A percentile compares a stretch with the other conserved stretches of the same genome.
phyloP scores from a whole-genome alignment of 306 rosid species.

The Lathyrus aphaca region DNA sequence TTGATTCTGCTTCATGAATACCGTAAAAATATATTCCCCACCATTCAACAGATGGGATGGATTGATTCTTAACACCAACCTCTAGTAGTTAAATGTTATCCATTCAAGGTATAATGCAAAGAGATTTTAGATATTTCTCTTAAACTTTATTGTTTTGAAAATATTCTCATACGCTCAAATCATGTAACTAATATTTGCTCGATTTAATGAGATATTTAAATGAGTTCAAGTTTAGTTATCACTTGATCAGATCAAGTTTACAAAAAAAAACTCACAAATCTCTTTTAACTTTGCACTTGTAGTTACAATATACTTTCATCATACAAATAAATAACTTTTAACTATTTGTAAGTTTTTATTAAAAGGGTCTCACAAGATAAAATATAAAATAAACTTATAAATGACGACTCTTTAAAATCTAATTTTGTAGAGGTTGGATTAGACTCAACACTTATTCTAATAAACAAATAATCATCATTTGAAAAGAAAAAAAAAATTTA shows the following conservation, averaged over 20 bases:
- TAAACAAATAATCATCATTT: neutral
- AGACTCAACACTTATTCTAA: too few species aligned
- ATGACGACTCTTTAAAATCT: too few species aligned
- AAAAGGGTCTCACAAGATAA: too few species aligned
- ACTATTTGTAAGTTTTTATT: too few species aligned
- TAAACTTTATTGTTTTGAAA: neutral
- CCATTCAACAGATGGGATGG: constrained; percentile 35
- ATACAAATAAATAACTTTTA: neutral
- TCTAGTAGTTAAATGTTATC: constrained; percentile 23
- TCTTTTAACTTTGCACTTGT: neutral
- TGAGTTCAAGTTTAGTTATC: neutral
- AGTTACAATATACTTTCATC: neutral
- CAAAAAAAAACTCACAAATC: neutral
- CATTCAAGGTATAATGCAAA: constrained; percentile 1
- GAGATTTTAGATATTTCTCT: neutral
- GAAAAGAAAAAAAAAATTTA: neutral
- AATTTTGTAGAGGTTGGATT: too few species aligned
- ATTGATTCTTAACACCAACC: constrained; percentile 30
- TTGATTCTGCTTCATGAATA: constrained; percentile 30
- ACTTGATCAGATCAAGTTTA: neutral
- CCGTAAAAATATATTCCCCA: constrained; percentile 31
- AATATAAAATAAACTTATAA: too few species aligned
- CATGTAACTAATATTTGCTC: neutral
- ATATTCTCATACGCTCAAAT: neutral
- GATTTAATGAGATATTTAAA: neutral